A percentile compares a stretch with the other conserved stretches of the same genome.
Evolutionary conservation across 2,329 filamentous ascomycete genomes (phyloP).

Genomic region (Hymenoscyphus repandus): DNA sequence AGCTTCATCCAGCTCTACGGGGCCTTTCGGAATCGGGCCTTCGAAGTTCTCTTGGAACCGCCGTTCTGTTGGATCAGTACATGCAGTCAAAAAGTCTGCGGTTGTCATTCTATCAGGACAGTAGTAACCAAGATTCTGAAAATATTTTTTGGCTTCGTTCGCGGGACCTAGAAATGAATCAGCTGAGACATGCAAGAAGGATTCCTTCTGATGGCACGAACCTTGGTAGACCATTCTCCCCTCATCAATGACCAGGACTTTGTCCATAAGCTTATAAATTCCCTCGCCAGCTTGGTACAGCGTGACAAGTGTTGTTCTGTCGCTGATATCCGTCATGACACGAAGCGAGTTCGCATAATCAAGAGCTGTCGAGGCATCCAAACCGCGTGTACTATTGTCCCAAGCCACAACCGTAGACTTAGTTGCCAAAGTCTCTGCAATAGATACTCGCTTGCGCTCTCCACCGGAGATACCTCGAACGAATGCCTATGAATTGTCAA

Average conservation of each 20-base stretch:
- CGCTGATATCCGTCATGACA: constrained; percentile 70
- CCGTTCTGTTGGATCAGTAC: constrained; percentile 69
- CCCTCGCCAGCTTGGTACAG: constrained; percentile 65
- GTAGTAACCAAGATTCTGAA: constrained; percentile 58
- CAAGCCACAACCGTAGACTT: constrained; percentile 70
- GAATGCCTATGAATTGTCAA: constrained; percentile 29
- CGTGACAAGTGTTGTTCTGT: constrained; percentile 64
- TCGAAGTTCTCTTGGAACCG: constrained; percentile 34
- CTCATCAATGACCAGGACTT: constrained; percentile 71
- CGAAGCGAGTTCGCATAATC: constrained; percentile 68
- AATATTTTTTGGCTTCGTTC: constrained; percentile 57
- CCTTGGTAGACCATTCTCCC: constrained; percentile 65
- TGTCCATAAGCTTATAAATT: constrained; percentile 72
- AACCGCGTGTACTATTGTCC: constrained; percentile 77
- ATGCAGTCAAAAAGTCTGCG: constrained; percentile 70
- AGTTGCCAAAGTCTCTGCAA: constrained; percentile 71
- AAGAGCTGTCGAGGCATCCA: constrained; percentile 73
- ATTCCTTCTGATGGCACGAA: neutral
- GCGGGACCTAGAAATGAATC: constrained; percentile 50
- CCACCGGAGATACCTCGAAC: constrained; percentile 73
- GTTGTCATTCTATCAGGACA: constrained; percentile 57
- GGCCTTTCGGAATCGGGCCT: constrained; percentile 37
- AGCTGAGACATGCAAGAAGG: neutral
- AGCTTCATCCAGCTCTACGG: constrained; percentile 56
- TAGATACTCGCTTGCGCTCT: constrained; percentile 74